These are phyloP conservation scores for Chamaecrista fasciculata DNA, from an alignment of 306 rosid species.

Conservation along the genomic window DNA sequence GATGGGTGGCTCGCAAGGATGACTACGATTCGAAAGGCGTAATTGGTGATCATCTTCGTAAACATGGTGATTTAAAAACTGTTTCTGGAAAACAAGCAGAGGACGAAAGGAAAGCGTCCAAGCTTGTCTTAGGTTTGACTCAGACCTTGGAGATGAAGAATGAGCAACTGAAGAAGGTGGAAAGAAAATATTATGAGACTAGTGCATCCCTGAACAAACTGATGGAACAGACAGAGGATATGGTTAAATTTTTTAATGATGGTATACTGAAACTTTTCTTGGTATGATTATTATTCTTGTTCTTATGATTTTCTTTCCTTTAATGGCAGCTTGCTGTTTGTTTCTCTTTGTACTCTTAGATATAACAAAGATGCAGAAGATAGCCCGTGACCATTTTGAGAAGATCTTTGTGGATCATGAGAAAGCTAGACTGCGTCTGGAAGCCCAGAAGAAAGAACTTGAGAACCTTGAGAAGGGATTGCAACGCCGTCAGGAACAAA, in stretches of 20 bases:
- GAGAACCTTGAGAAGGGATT: constrained; percentile 48
- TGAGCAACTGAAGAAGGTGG: constrained; percentile 44
- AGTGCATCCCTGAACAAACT: constrained; percentile 35
- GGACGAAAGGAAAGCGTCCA: constrained; percentile 35
- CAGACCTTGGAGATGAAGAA: constrained; percentile 46
- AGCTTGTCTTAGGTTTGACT: constrained; percentile 40
- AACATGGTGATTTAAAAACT: constrained; percentile 41
- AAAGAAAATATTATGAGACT: constrained; percentile 37
- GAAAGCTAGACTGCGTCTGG: constrained; percentile 36
- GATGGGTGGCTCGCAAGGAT: constrained; percentile 57
- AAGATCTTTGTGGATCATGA: constrained; percentile 47
- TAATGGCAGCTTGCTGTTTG: constrained; percentile 15
- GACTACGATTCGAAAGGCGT: constrained; percentile 26
- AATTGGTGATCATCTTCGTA: constrained; percentile 37
- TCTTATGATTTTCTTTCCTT: constrained; percentile 15
- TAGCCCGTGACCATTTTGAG: constrained; percentile 27
- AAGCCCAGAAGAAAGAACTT: constrained; percentile 48
- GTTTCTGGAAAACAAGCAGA: constrained; percentile 44
- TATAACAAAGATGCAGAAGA: constrained; percentile 44
- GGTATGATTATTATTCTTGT: constrained; percentile 1
- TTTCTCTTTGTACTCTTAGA: constrained; percentile 40
- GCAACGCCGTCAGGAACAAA: constrained; percentile 41
- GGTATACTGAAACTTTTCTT: constrained; percentile 37
- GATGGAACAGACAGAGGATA: constrained; percentile 46
- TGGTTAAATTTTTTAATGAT: constrained; percentile 41